Conservation (phyloP, 208 protist genomes). For the Naegleria fowleri region DNA sequence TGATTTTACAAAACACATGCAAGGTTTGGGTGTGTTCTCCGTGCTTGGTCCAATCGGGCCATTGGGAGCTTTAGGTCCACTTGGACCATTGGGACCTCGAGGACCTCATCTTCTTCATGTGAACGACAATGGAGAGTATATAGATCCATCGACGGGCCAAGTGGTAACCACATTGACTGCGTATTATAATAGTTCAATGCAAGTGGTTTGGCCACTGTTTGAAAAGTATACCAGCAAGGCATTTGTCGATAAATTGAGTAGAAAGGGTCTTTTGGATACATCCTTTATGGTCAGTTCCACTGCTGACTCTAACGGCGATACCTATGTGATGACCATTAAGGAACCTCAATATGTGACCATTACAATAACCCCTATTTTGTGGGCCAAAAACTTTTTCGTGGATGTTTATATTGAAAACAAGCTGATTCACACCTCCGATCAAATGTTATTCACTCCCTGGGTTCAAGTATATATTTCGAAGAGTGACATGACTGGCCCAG, state of each 20-base stretch:
- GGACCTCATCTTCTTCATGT: neutral
- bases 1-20: constrained; percentile 4
- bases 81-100: neutral
- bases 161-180: neutral
- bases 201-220: neutral
- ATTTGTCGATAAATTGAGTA: neutral
- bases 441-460: neutral
- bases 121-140: neutral
- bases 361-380: neutral
- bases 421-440: neutral
- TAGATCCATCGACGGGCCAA: neutral
- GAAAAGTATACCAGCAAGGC: neutral
- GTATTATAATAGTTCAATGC: neutral
- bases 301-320: neutral
- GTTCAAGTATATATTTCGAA: neutral
- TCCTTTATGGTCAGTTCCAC: neutral
- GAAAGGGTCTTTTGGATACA: neutral
- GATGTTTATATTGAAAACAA: neutral
- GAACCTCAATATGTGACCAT: neutral
- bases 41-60: neutral
- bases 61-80: neutral
- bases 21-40: neutral
- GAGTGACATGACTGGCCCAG: neutral
- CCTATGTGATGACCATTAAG: neutral
- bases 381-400: neutral